A percentile compares a stretch with the other conserved stretches of the same genome.
phyloP scores from a whole-genome alignment of 2,329 filamentous ascomycete species.

The Diaporthe eres region DNA sequence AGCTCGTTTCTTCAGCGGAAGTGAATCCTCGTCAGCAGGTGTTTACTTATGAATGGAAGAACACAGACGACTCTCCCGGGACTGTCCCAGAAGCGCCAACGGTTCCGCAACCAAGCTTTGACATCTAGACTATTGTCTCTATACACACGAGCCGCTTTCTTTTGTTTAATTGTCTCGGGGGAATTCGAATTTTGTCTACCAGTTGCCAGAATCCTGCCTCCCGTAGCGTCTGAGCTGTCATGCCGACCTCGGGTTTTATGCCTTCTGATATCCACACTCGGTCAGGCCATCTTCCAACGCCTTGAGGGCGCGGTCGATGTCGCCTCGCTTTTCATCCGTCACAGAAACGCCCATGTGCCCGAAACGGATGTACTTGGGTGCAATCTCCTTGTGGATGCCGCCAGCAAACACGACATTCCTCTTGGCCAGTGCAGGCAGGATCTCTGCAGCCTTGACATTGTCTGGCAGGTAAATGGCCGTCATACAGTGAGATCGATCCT shows the following conservation, averaged over 20 bases:
- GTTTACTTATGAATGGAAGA: conserved; percentile 25
- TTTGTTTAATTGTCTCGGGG: background rate
- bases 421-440: conserved; percentile 87
- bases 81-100: conserved; percentile 3
- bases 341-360: conserved; percentile 98
- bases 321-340: conserved; percentile 80
- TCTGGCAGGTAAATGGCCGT: conserved; percentile 97
- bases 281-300: conserved; percentile 81
- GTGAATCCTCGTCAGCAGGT: background rate
- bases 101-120: background rate
- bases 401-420: conserved; percentile 95
- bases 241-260: conserved; percentile 46
- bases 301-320: conserved; percentile 87
- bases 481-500: conserved; percentile 97
- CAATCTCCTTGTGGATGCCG: conserved; percentile 96
- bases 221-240: conserved; percentile 7
- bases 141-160: conserved; percentile 21
- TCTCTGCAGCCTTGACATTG: conserved; percentile 81
- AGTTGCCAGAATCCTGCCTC: background rate
- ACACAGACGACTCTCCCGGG: conserved; percentile 5
- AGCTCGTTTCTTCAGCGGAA: background rate
- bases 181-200: conserved; percentile 31
- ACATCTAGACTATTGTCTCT: conserved; percentile 3
- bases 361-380: conserved; percentile 92
- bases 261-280: conserved; percentile 78